phyloP scores from a whole-genome alignment of 1,284 basidiomycete species.

The Microbotryum silenes-acaulis region DNA sequence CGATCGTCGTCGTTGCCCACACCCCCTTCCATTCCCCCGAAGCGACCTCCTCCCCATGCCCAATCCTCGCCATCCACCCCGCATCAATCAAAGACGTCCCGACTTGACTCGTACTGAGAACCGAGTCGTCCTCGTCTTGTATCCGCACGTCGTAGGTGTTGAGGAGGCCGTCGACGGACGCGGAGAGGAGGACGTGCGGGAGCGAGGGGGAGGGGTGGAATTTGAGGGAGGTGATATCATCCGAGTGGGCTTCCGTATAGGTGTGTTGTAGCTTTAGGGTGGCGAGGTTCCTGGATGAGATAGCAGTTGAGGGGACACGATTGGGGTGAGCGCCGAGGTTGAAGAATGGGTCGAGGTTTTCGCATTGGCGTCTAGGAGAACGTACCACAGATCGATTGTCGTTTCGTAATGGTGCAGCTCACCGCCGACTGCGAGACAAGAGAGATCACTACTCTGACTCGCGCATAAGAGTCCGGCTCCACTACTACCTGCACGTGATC shows the following conservation, averaged over 20 bases:
- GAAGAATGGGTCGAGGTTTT: too few relatives aligned
- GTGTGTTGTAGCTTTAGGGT: constrained; percentile 40
- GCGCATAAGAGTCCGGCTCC: constrained; percentile 29
- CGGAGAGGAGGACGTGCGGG: constrained; percentile 43
- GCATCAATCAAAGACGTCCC: constrained; percentile 27
- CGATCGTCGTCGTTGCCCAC: constrained; percentile 33
- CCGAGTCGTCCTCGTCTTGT: constrained; percentile 46
- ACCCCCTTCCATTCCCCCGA: constrained; percentile 20
- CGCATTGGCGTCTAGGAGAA: not conserved
- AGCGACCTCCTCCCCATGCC: constrained; percentile 1
- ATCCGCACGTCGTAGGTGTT: constrained; percentile 43
- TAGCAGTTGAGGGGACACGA: not conserved
- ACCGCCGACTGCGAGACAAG: constrained; percentile 43
- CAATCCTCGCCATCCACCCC: constrained; percentile 31
- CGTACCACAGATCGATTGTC: constrained; percentile 45
- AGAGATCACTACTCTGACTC: constrained; percentile 28
- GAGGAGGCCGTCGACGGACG: constrained; percentile 46
- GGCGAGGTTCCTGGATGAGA: constrained; percentile 40
- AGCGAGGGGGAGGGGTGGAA: constrained; percentile 41
- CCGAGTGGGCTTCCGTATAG: constrained; percentile 47
- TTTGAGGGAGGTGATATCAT: constrained; percentile 46
- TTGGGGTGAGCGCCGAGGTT: not conserved
- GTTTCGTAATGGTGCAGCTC: constrained; percentile 45
- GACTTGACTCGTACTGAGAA: constrained; percentile 36
- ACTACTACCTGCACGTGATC: constrained; percentile 12